Evolutionary conservation across 148 eudicot genomes (phyloP).

Genomic region (Chenopodium album): DNA sequence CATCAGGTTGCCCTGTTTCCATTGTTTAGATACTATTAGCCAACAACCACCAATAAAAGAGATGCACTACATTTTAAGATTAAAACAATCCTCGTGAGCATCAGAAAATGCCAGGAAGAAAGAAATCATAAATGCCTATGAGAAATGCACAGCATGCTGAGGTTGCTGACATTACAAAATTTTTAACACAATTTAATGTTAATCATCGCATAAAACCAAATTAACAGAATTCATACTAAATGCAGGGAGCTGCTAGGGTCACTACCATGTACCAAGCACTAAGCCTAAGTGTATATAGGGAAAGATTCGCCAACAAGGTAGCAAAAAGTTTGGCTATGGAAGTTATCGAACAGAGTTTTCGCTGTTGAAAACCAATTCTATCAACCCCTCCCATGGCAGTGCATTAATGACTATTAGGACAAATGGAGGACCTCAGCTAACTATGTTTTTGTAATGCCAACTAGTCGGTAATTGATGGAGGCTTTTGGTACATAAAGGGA

Average conservation of each 20-base stretch:
- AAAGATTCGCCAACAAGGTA: not conserved
- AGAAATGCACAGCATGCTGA: too few relatives aligned
- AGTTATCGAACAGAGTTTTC: not conserved
- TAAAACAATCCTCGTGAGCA: not conserved
- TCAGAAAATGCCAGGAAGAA: too few relatives aligned
- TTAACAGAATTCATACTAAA: not conserved
- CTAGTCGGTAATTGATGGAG: too few relatives aligned
- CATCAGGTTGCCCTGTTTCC: constrained; percentile 61
- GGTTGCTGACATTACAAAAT: too few relatives aligned
- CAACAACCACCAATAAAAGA: not conserved
- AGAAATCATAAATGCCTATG: too few relatives aligned
- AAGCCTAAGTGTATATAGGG: not conserved
- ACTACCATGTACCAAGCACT: too few relatives aligned
- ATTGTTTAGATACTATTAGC: not conserved
- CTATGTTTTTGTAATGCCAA: too few relatives aligned
- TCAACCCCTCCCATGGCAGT: not conserved
- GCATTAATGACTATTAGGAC: too few relatives aligned
- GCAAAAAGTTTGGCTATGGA: not conserved
- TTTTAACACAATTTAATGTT: too few relatives aligned
- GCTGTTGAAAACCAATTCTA: not conserved
- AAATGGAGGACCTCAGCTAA: not conserved
- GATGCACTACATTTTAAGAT: not conserved
- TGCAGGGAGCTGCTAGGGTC: not conserved
- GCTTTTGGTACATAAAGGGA: too few relatives aligned
- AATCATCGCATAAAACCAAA: not conserved